Base-by-base conservation (phyloP, 805 yeast genomes). In the Kazachstania viticola region DNA sequence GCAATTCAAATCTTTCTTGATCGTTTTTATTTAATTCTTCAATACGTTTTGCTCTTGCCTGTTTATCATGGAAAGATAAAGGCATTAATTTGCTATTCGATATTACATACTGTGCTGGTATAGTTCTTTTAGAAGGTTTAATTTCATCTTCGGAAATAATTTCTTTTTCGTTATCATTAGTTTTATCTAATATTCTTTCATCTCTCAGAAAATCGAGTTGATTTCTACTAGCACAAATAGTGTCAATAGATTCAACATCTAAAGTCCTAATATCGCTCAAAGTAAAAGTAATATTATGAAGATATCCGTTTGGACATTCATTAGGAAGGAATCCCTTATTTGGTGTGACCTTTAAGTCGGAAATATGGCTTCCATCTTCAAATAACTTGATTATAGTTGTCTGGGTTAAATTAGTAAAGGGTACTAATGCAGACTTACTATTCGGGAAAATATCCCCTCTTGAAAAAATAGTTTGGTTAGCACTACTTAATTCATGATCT, bases 1-100 rank as follows among this genome's bases (percentile, higher is more conserved):
- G 80, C 25, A 71, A 35, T 71, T 74, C 51, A 79, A 62, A 13
- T 58, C 58, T 24, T 58, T 55, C 44, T 9, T 21, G 29, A 30
- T 39, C 73, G 68, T 29, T 76, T 75, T 32, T 67, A 34, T 74
- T 73, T 42, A 85, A 62, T 2, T 57, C 49, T 14, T 60, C 54
- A 36, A 88, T 61, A 36, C 73, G 74, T 4, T 56, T 45, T 18
- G 26, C 26, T 9, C 14, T 29, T 4, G 25, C 17, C 9, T 30
- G 19, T 32, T 33, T 38, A 18, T 33, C 25, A 14, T 13, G 14
- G 13, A 16, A 14, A 18, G 34, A 30, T n/a, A 34, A 13, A 9
- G 31, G 29, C 25, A 19, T 17, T 9, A 38, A 29, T n/a, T 21
- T 19, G 9, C 17, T 21, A 24, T 31, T 30, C 11, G 12, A 12